Conservation (phyloP, 352 stramenopile genomes). For the Phytopythium montanum region DNA sequence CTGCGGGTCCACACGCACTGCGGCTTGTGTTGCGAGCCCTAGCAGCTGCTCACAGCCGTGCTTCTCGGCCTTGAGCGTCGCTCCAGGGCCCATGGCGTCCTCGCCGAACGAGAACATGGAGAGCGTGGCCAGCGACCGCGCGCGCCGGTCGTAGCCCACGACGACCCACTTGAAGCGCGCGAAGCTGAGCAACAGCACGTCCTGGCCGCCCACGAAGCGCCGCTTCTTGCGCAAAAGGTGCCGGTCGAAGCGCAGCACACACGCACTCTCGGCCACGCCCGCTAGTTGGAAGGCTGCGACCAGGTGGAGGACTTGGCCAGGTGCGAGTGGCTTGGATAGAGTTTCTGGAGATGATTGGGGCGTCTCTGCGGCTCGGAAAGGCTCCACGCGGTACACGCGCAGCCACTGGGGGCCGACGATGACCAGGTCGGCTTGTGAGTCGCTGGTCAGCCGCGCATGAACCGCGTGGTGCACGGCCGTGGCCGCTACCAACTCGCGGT, state of each 20-base stretch:
- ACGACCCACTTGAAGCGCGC: slow-evolving; percentile 75
- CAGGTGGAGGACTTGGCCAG: slow-evolving; percentile 70
- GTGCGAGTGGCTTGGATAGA: slow-evolving; percentile 9
- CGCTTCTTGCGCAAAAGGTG: slow-evolving; percentile 62
- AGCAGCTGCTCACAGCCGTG: slow-evolving; percentile 73
- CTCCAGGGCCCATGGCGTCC: slow-evolving; percentile 75
- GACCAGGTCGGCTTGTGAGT: slow-evolving; percentile 67
- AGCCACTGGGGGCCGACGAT: slow-evolving; percentile 69
- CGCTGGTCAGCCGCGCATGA: slow-evolving; percentile 61
- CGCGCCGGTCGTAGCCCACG: slow-evolving; percentile 63
- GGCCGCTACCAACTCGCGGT: slow-evolving; percentile 75
- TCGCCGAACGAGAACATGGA: slow-evolving; percentile 81
- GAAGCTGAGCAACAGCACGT: slow-evolving; percentile 80
- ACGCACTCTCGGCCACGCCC: slow-evolving; percentile 62
- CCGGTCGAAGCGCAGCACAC: slow-evolving; percentile 69
- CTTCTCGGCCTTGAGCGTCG: slow-evolving; percentile 77
- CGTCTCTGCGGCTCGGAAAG: slow-evolving; percentile 21
- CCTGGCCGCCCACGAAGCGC: slow-evolving; percentile 62
- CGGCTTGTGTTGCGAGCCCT: slow-evolving; percentile 47
- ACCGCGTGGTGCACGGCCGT: slow-evolving; percentile 76
- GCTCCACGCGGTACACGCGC: slow-evolving; percentile 80
- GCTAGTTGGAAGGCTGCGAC: slow-evolving; percentile 69
- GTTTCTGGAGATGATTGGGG: too few relatives aligned
- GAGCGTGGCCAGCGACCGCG: slow-evolving; percentile 48
- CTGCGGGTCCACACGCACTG: slow-evolving; percentile 65